phyloP scores from a whole-genome alignment of 1,284 basidiomycete genomes.

The Fomitiporia mediterranea region DNA sequence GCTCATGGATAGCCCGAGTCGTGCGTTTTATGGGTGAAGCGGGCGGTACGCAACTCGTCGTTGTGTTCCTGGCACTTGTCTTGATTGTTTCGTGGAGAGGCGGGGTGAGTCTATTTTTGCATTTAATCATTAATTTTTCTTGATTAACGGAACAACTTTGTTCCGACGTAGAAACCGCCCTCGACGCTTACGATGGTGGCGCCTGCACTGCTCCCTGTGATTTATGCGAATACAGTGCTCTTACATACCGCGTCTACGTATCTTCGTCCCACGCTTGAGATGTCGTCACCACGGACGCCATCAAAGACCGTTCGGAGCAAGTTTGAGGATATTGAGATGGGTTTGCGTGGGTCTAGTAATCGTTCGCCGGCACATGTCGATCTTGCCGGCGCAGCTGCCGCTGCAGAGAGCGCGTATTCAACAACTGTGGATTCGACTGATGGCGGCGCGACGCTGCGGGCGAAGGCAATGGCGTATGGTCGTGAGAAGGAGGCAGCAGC shows the following conservation, averaged over 20 bases:
- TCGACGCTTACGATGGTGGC: constrained; percentile 10
- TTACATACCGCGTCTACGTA: constrained; percentile 5
- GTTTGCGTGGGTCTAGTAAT: neutral
- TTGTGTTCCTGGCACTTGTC: constrained; percentile 13
- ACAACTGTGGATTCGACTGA: neutral
- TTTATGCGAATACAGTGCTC: constrained; percentile 18
- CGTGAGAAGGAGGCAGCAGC: neutral
- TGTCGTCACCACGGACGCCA: neutral
- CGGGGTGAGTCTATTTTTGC: constrained; percentile 10
- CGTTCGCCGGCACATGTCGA: neutral
- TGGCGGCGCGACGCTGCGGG: constrained; percentile 3
- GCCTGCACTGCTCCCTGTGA: constrained; percentile 11
- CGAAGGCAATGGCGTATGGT: constrained; percentile 9
- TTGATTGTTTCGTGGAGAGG: constrained; percentile 6
- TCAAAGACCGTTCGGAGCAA: neutral
- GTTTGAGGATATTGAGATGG: constrained; percentile 17
- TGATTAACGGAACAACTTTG: neutral
- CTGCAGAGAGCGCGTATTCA: neutral
- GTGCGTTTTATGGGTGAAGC: constrained; percentile 12
- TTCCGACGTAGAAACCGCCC: constrained; percentile 1
- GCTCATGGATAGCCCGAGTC: constrained; percentile 3
- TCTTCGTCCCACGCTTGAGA: neutral
- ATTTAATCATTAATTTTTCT: neutral
- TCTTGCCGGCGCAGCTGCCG: neutral
- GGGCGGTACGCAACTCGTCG: constrained; percentile 8